Evolutionary conservation across 1,284 basidiomycete genomes (phyloP), one percentile per base, ranked within the genome.

Genomic region (Cutaneotrichosporon dermatis): DNA sequence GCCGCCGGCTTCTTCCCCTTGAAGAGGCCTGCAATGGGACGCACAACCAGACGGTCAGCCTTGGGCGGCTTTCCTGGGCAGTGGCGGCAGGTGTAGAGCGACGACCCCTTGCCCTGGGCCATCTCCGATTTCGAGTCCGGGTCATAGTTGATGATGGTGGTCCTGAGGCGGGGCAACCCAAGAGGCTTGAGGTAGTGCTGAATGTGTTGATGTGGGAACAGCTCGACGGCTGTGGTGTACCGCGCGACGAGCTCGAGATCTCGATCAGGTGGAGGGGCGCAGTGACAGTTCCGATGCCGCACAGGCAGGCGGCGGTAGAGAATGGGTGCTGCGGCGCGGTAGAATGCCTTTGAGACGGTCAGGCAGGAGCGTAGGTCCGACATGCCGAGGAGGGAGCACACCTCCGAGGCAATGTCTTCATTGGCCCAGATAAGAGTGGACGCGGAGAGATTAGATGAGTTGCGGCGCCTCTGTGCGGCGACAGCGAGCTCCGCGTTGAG

Each of bases 151-250:
- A 57, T 11, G 37, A 57, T 34, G 36, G 46, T 13, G 1, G 54
- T 55, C 34, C 36, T 25, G 15, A 46, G n/a, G 10, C 44, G 43
- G 10, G 43, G 36, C 2, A 34, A 33, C 6, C 46, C 10, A 4
- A 52, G 42, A 6, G 13, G 50, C 34, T 49, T 34, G 16, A 40
- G 42, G n/a, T 41, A 49, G 39, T 55, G 54, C 16, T 41, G 36
- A 1, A 48, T 13, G 34, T 51, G 56, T 1, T 45, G 15, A 50
- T 57, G 56, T 1, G 56, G 50, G 25, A 39, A 40, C 40, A 51
- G 35, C 43, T 57, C 50, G 39, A 57, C 12, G 6, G 56, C 34
- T 1, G 43, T 51, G 9, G 56, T 57, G 50, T 39, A 52, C 15
- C 35, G 36, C 7, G 15, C 15, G 4, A 44, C 34, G 42, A 41